Conservation (phyloP, 2,329 filamentous ascomycete genomes). For the Coleophoma cylindrospora region DNA sequence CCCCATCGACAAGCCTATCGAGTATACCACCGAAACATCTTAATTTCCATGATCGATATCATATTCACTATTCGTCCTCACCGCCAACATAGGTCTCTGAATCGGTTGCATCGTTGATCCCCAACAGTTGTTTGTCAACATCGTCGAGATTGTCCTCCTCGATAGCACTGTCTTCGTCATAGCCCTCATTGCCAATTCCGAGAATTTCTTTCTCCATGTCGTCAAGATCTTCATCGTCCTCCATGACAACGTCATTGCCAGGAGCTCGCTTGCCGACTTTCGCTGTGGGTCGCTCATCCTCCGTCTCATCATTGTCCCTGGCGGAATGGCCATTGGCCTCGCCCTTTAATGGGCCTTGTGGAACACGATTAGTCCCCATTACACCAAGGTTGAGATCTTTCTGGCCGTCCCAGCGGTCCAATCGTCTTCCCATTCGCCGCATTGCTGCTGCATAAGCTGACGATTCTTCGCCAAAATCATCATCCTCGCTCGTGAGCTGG, state of each 20-base stretch:
- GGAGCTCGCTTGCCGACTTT: slow-evolving; percentile 19
- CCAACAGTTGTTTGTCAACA: slow-evolving; percentile 34
- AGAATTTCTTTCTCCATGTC: slow-evolving; percentile 49
- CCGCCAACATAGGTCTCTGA: slow-evolving; percentile 23
- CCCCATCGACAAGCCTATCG: not conserved
- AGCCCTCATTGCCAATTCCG: slow-evolving; percentile 39
- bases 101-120: slow-evolving; percentile 25
- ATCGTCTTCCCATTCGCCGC: slow-evolving; percentile 55
- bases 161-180: slow-evolving; percentile 34
- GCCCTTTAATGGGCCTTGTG: slow-evolving; percentile 6
- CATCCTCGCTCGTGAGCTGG: slow-evolving; percentile 54
- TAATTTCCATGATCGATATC: too few relatives aligned
- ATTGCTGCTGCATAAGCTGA: slow-evolving; percentile 62
- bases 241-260: slow-evolving; percentile 2
- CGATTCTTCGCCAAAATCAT: slow-evolving; percentile 75
- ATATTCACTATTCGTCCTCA: slow-evolving; percentile 21
- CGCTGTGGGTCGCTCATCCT: slow-evolving; percentile 27
- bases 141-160: slow-evolving; percentile 39
- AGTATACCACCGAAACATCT: not conserved
- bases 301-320: slow-evolving; percentile 25
- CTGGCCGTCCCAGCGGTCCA: slow-evolving; percentile 64
- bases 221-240: slow-evolving; percentile 42
- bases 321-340: slow-evolving; percentile 12
- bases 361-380: slow-evolving; percentile 22
- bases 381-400: slow-evolving; percentile 21